Evolutionary conservation across 1,284 basidiomycete species (phyloP).

Genomic region (Ceratobasidium sp.): DNA sequence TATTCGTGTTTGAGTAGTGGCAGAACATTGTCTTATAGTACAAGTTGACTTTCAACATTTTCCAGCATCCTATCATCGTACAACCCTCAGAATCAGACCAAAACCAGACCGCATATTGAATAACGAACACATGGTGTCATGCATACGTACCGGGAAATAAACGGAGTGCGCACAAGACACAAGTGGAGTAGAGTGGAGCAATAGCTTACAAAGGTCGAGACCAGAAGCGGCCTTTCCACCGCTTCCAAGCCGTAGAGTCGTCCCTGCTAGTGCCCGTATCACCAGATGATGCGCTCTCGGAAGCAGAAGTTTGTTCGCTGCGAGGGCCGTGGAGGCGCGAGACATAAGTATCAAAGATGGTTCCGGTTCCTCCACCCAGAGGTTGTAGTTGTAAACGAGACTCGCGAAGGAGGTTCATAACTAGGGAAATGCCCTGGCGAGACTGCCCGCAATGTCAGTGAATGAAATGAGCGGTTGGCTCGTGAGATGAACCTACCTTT

Average conservation of each 20-base stretch:
- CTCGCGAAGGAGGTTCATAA: constrained; percentile 79
- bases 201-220: constrained; percentile 9
- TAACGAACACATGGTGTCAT: neutral
- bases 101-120: constrained; percentile 17
- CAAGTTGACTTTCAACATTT: constrained; percentile 1
- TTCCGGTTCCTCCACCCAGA: constrained; percentile 31
- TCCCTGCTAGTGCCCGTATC: neutral
- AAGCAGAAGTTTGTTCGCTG: constrained; percentile 6
- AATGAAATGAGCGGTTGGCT: neutral
- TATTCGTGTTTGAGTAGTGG: constrained; percentile 24
- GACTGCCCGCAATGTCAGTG: constrained; percentile 65
- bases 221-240: constrained; percentile 42
- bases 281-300: neutral
- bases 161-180: neutral
- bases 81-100: constrained; percentile 2
- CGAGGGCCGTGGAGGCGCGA: constrained; percentile 16
- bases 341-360: constrained; percentile 40
- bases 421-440: constrained; percentile 81
- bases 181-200: neutral
- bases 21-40: constrained; percentile 15
- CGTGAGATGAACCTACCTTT: constrained; percentile 63
- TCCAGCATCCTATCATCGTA: constrained; percentile 22
- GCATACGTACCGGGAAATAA: constrained; percentile 6
- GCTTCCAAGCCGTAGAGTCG: constrained; percentile 10
- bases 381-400: constrained; percentile 76